Evolutionary conservation across 805 yeast genomes (phyloP), one percentile per base, ranked within the genome.

Genomic region (Pichia eremophila): DNA sequence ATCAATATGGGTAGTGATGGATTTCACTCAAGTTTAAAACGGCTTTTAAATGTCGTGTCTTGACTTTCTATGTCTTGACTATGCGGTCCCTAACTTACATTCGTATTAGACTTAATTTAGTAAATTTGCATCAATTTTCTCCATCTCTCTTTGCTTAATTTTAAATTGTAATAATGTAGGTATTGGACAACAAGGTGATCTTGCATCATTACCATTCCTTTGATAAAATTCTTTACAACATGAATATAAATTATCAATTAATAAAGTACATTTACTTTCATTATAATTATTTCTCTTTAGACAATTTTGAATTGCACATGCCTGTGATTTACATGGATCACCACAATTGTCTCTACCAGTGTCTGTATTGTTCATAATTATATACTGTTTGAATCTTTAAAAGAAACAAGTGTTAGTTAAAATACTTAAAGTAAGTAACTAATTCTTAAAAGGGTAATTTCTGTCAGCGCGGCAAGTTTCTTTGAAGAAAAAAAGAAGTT

Each of bases 281-380:
- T 85, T 73, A 65, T 79, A 89, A 38, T 76, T 73, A 54, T 74
- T 73, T 27, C 66, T 59, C 45, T 75, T 74, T 10, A 89, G 66
- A 59, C 97, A 89, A 54, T 82, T 84, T 73, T 86, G 95, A 38
- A 87, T 87, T 3, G 79, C 81, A 66, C 95, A 87, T 2, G 95
- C 95, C 53, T 82, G 74, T 7, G 84, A 73, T 59, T 85, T 85
- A 64, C 95, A 87, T 2, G 84, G 77, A 47, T 71, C 74, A 31
- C 39, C 38, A 27, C 44, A 44, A 8, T 22, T 22, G 6, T 22
- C 25, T 22, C 6, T 22, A 22, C 25, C 25, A 5, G 6, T 22
- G 25, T 22, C 6, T 22, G 4, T 22, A 22, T 5, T 22, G 6
- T 5, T 22, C 25, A n/a, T n/a, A n/a, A n/a, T n/a, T n/a, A n/a